Percentiles rank a stretch among this genome's conserved stretches.
Conservation (phyloP, 148 eudicot species). For the Camellia granthamiana region DNA sequence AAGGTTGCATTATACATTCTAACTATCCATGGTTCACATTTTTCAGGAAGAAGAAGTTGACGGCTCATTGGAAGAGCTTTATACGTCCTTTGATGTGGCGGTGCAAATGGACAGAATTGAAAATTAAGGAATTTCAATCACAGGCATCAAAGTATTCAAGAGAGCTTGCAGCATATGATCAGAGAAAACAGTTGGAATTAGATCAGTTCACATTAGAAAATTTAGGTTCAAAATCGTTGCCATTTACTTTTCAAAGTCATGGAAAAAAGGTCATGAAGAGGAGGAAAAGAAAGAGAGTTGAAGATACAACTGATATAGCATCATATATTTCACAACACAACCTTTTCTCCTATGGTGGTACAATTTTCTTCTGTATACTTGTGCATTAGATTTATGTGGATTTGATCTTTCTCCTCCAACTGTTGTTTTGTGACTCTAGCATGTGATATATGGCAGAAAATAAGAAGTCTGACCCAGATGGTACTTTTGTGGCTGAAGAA, state of each 20-base stretch:
- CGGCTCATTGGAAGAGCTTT: constrained; percentile 84
- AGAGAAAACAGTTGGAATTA: constrained; percentile 39
- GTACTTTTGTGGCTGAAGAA: constrained; percentile 45
- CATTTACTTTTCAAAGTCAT: constrained; percentile 35
- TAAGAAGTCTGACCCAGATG: constrained; percentile 63
- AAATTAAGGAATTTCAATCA: constrained; percentile 69
- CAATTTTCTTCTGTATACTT: constrained; percentile 4
- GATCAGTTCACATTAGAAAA: constrained; percentile 47
- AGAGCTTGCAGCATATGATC: constrained; percentile 47
- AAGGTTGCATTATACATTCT: neutral
- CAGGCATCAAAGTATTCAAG: constrained; percentile 64
- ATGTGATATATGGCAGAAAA: constrained; percentile 53
- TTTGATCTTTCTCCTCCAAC: constrained; percentile 1
- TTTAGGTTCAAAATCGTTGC: constrained; percentile 51
- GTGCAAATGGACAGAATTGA: constrained; percentile 94
- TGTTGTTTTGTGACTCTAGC: constrained; percentile 16
- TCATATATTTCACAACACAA: constrained; percentile 67
- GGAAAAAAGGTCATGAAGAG: constrained; percentile 64
- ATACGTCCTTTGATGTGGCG: constrained; percentile 96
- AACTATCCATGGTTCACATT: neutral
- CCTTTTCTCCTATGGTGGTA: constrained; percentile 82
- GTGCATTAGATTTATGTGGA: neutral
- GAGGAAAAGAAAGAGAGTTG: constrained; percentile 72
- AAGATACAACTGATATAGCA: constrained; percentile 55
- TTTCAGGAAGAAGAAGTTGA: constrained; percentile 70